A percentile compares a stretch with the other conserved stretches of the same genome.
Evolutionary conservation across 441 rosid genomes (phyloP).

Genomic region (Theobroma grandiflorum): DNA sequence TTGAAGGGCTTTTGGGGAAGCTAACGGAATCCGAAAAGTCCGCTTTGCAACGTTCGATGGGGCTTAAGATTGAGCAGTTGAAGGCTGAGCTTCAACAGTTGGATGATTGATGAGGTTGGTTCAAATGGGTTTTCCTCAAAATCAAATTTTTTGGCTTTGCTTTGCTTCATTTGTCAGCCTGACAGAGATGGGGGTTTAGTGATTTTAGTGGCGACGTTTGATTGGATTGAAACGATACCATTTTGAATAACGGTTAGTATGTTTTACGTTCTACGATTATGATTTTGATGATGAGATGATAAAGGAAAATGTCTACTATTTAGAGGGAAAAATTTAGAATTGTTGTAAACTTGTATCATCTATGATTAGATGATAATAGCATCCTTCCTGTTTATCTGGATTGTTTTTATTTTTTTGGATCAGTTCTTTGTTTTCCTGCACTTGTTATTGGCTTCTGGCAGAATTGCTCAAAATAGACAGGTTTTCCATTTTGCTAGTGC

Average conservation of each 20-base stretch:
- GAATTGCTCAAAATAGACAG: neutral
- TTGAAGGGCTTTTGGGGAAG: conserved; percentile 61
- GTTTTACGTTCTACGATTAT: neutral
- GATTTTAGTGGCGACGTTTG: neutral
- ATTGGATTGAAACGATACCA: neutral
- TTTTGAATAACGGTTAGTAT: neutral
- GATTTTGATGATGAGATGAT: neutral
- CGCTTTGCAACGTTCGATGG: conserved; percentile 86
- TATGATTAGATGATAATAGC: neutral
- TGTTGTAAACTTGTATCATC: neutral
- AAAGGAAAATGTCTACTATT: neutral
- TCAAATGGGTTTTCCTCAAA: conserved; percentile 15
- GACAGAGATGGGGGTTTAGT: neutral
- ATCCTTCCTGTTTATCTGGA: neutral
- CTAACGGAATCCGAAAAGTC: conserved; percentile 60
- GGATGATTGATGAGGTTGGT: conserved; percentile 67
- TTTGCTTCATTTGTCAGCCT: neutral
- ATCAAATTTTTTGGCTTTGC: neutral
- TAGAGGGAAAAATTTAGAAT: neutral
- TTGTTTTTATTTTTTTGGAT: neutral
- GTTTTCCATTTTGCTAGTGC: neutral
- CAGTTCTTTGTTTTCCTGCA: too few relatives aligned
- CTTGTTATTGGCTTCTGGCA: neutral
- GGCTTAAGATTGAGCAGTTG: conserved; percentile 93
- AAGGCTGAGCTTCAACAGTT: conserved; percentile 90